Percentiles rank a stretch among this genome's conserved stretches.
Evolutionary conservation across 768 basidiomycete species (phyloP).

Genomic region (Tricholoma terreum): DNA sequence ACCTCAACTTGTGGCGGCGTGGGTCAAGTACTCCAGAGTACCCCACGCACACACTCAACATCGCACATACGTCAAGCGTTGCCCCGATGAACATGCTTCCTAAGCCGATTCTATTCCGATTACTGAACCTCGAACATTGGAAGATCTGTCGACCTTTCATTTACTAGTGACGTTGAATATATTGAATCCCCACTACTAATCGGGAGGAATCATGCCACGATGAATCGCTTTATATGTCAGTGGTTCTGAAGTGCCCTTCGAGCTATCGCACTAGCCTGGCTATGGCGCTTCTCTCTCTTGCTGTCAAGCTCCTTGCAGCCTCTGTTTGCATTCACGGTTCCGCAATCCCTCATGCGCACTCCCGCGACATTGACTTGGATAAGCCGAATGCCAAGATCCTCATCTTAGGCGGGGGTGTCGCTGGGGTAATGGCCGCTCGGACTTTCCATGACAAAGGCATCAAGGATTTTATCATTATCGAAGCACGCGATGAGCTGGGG

Average conservation of each 20-base stretch:
- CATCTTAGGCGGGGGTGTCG: slow-evolving; percentile 63
- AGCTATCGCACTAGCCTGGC: not conserved
- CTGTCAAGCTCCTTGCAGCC: not conserved
- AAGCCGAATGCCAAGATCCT: slow-evolving; percentile 35
- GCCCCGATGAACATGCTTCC: too few species aligned
- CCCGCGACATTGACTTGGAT: not conserved
- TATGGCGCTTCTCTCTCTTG: not conserved
- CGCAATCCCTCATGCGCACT: not conserved
- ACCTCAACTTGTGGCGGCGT: too few species aligned
- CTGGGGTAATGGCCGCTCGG: slow-evolving; percentile 64
- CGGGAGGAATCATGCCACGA: too few species aligned
- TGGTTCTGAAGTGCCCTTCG: not conserved
- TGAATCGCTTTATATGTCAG: not conserved
- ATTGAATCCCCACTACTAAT: too few species aligned
- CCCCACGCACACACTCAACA: too few species aligned
- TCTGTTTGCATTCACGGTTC: not conserved
- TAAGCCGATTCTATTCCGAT: too few species aligned
- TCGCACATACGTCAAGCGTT: too few species aligned
- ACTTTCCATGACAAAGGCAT: slow-evolving; percentile 53
- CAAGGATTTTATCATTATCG: slow-evolving; percentile 57
- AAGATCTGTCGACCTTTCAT: too few species aligned
- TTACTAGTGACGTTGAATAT: too few species aligned
- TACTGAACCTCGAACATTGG: too few species aligned
- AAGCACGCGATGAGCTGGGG: slow-evolving; percentile 56
- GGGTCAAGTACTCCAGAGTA: too few species aligned